Percentiles rank a stretch among this genome's conserved stretches.
Evolutionary conservation across 2,329 filamentous ascomycete species (phyloP).

Genomic region (Fusarium sublunatum): DNA sequence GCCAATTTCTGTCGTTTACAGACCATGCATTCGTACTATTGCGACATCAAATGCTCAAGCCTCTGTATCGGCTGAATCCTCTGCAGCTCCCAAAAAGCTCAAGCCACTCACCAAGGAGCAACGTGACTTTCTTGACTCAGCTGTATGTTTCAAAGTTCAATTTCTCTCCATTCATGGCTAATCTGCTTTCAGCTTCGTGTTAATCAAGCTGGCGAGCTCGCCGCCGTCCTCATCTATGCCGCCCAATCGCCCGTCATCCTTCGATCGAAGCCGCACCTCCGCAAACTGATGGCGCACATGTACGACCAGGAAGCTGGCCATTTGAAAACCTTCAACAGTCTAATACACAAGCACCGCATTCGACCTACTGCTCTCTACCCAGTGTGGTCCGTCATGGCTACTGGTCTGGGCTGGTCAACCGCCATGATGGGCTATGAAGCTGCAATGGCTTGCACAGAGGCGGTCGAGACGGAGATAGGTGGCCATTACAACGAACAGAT

Average conservation of each 20-base stretch:
- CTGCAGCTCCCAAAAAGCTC: constrained; percentile 52
- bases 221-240: constrained; percentile 92
- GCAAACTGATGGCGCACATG: constrained; percentile 96
- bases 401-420: constrained; percentile 87
- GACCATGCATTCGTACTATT: constrained; percentile 37
- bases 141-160: constrained; percentile 59
- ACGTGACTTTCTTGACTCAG: constrained; percentile 78
- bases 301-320: constrained; percentile 95
- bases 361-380: constrained; percentile 94
- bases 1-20: constrained; percentile 26
- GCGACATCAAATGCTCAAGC: constrained; percentile 35
- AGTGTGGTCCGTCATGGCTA: constrained; percentile 84
- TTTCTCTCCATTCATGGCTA: constrained; percentile 5
- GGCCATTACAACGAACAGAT: constrained; percentile 96
- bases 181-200: constrained; percentile 75
- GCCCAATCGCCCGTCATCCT: constrained; percentile 87
- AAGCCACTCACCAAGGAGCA: constrained; percentile 77
- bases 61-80: constrained; percentile 31
- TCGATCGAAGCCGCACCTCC: constrained; percentile 84
- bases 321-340: constrained; percentile 83
- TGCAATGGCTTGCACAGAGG: constrained; percentile 98
- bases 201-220: constrained; percentile 97
- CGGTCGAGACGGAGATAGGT: constrained; percentile 97
- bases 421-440: constrained; percentile 90
- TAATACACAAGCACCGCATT: constrained; percentile 87